A percentile compares a stretch with the other conserved stretches of the same genome.
These are phyloP conservation scores for Davidsoniella neocaledoniae DNA, from an alignment of 2,329 filamentous ascomycete species.

Conservation along the genomic window DNA sequence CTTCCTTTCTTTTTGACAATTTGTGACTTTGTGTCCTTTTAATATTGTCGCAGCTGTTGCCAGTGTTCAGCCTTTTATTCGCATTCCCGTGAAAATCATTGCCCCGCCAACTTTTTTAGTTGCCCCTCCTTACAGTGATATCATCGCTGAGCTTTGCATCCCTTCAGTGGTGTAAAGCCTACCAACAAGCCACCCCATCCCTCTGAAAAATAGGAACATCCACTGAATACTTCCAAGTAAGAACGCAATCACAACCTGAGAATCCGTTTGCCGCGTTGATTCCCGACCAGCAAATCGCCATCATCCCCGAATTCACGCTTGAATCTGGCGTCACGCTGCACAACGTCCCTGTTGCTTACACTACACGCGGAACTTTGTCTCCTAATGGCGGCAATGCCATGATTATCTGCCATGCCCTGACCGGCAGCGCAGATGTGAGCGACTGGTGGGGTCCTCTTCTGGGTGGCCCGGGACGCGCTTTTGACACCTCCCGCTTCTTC, in stretches of 20 bases:
- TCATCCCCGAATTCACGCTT: slow-evolving; percentile 78
- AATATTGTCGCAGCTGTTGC: not conserved
- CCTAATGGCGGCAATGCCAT: slow-evolving; percentile 47
- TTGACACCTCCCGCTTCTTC: slow-evolving; percentile 71
- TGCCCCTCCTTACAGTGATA: not conserved
- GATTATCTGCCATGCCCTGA: slow-evolving; percentile 71
- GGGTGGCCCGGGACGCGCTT: slow-evolving; percentile 59
- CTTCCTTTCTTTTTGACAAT: not conserved
- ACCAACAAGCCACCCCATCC: slow-evolving; percentile 4
- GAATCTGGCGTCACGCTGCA: slow-evolving; percentile 74
- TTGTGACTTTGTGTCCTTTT: not conserved
- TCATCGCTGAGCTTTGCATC: not conserved
- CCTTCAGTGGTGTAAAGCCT: not conserved
- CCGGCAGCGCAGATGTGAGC: slow-evolving; percentile 66
- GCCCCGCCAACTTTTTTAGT: not conserved
- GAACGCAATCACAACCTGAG: slow-evolving; percentile 56
- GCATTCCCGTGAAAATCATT: not conserved
- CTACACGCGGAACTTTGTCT: slow-evolving; percentile 44
- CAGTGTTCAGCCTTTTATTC: no score
- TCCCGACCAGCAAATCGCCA: slow-evolving; percentile 70
- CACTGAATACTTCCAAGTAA: slow-evolving; percentile 52
- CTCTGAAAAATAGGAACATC: slow-evolving; percentile 23
- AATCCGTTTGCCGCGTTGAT: slow-evolving; percentile 83
- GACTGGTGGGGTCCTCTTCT: slow-evolving; percentile 83
- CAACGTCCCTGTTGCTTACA: slow-evolving; percentile 59